These are phyloP conservation scores for Lactarius quietus DNA, from an alignment of 768 basidiomycete genomes.

Conservation along the genomic window DNA sequence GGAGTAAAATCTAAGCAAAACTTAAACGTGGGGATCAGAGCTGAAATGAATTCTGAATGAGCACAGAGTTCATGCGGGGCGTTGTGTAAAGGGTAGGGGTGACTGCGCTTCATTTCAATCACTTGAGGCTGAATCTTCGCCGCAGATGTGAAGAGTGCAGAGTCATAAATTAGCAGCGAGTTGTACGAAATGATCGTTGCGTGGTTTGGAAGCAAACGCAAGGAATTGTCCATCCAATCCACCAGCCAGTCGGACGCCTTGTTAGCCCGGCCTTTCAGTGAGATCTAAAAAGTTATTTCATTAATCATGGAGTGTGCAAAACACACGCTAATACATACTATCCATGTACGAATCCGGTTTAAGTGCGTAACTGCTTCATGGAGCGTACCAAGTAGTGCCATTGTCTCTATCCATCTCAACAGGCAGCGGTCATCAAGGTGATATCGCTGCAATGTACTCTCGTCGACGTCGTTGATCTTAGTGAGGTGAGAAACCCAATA, in stretches of 20 bases:
- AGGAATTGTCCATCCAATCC: background rate
- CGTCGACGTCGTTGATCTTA: background rate
- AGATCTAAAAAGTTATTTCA: background rate
- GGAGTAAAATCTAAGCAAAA: background rate
- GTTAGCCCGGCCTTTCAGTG: background rate
- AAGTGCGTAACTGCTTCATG: background rate
- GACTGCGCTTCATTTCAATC: background rate
- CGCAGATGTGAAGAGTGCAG: background rate
- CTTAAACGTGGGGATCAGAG: background rate
- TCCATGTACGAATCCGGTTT: background rate
- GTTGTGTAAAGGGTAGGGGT: too few relatives aligned
- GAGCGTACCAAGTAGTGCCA: background rate
- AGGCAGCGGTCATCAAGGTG: background rate
- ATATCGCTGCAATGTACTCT: too few relatives aligned
- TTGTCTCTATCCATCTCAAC: background rate
- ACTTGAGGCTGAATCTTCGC: background rate
- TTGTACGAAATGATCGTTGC: background rate
- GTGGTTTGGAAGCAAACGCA: background rate
- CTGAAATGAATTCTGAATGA: background rate
- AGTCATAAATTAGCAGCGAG: background rate
- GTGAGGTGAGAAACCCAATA: background rate
- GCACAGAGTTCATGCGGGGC: too few relatives aligned
- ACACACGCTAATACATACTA: background rate
- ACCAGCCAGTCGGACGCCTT: background rate
- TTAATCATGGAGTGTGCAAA: background rate